Evolutionary conservation across 306 rosid genomes (phyloP), one percentile per base, ranked within the genome.

Genomic region (Casuarina cunninghamiana): DNA sequence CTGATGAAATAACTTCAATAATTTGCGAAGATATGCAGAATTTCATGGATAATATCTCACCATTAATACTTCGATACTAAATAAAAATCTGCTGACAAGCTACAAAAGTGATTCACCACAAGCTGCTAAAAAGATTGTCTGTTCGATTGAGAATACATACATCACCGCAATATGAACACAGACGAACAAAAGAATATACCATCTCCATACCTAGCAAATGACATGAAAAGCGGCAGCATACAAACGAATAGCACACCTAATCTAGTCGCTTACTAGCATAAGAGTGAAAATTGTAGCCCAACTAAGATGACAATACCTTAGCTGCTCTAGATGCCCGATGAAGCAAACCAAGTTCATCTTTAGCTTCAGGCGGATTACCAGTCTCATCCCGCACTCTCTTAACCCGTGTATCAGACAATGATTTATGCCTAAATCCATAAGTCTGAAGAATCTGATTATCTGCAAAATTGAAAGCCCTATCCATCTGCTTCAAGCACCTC

Each of bases 391-490:
- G 74, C 32, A 86, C 82, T 67, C 89, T 83, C 84, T 83, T 88
- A 13, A 88, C 92, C 46, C 66, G 73, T 60, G 82, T 73, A 70
- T 85, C 86, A 2, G 53, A 86, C 49, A 88, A 51, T 1, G 90
- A 72, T 71, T 84, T 86, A 58, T 88, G 92, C 2, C 82, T 76
- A 35, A 86, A 88, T 5, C 92, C 90, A 46, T 88, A 88, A 51
- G 86, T 88, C 71, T 88, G 87, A 11, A 88, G 80, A 62, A 88
- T 85, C 78, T 88, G 90, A 69, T 88, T 88, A 51, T 88, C 92
- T 13, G 87, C 92, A n/a, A 88, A 88, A 70, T 88, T 86, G 43
- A 60, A 88, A 4, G 92, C 92, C 46, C 92, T 53, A 39, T 88
- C 92, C 92, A 88, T 88, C 15, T 86, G 90, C 81, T 68, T 88